Percentiles rank a stretch among this genome's conserved stretches.
Conservation (phyloP, 768 basidiomycete species). For the Coprinopsis strossmayeri region DNA sequence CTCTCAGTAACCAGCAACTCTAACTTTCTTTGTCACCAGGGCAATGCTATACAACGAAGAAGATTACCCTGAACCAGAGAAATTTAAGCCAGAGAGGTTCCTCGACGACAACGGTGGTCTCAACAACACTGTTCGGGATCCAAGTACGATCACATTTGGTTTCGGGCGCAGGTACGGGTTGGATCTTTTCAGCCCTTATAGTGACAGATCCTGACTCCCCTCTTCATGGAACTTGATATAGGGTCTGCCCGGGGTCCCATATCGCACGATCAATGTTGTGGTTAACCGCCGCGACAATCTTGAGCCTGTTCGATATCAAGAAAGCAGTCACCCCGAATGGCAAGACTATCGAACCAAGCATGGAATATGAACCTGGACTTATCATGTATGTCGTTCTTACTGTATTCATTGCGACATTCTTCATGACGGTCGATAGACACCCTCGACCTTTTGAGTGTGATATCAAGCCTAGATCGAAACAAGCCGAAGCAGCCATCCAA, state of each 20-base stretch:
- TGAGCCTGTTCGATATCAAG: conserved; percentile 14
- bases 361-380: too few species aligned
- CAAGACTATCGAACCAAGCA: too few species aligned
- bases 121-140: conserved; percentile 19
- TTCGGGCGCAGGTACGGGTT: conserved; percentile 22
- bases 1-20: background rate
- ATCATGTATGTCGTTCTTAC: too few species aligned
- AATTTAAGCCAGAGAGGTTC: conserved; percentile 8
- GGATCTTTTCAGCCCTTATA: background rate
- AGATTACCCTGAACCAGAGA: background rate
- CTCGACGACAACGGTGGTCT: conserved; percentile 9
- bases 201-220: background rate
- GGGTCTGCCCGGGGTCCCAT: conserved; percentile 9
- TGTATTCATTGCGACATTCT: too few species aligned
- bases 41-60: background rate
- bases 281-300: conserved; percentile 6
- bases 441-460: too few species aligned
- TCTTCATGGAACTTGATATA: background rate
- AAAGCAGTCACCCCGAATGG: too few species aligned
- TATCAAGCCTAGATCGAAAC: too few species aligned
- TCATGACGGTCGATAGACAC: too few species aligned
- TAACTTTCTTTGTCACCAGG: background rate
- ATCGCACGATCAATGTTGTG: conserved; percentile 3
- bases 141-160: conserved; percentile 22
- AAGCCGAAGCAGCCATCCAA: too few species aligned